Percentiles rank a stretch among this genome's conserved stretches.
Conservation (phyloP, 1,284 basidiomycete species). For the Ganoderma lingzhi region DNA sequence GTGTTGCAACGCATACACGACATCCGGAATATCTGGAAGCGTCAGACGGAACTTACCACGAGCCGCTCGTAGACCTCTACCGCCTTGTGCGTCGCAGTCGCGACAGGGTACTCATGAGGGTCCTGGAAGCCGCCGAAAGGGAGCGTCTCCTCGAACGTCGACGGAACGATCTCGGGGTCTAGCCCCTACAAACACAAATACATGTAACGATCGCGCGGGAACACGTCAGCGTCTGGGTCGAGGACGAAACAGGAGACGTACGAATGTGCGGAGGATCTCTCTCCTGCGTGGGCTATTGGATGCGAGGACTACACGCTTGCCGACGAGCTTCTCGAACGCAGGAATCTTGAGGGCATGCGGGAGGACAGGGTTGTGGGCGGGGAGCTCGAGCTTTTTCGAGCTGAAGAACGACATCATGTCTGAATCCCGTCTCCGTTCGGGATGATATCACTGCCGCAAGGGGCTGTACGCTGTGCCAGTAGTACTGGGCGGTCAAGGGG, state of each 20-base stretch:
- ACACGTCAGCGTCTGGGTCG: too few relatives aligned
- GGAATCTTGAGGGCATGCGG: constrained; percentile 76
- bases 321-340: constrained; percentile 73
- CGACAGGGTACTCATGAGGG: constrained; percentile 92
- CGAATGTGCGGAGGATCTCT: constrained; percentile 85
- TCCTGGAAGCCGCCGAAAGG: constrained; percentile 75
- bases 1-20: not conserved
- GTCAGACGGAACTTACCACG: constrained; percentile 59
- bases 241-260: constrained; percentile 47
- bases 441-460: not conserved
- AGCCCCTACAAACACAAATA: constrained; percentile 73
- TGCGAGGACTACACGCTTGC: constrained; percentile 84
- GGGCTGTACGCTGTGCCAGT: not conserved
- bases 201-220: constrained; percentile 4
- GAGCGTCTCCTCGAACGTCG: constrained; percentile 88
- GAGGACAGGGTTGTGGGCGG: constrained; percentile 59
- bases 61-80: constrained; percentile 92
- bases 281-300: constrained; percentile 87
- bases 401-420: constrained; percentile 39
- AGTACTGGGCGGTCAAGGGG: not conserved
- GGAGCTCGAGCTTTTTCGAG: constrained; percentile 36
- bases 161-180: constrained; percentile 87
- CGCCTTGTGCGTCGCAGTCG: constrained; percentile 92
- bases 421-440: not conserved
- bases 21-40: not conserved